Conservation (phyloP, 2,329 filamentous ascomycete genomes). For the Cercospora berteroae region DNA sequence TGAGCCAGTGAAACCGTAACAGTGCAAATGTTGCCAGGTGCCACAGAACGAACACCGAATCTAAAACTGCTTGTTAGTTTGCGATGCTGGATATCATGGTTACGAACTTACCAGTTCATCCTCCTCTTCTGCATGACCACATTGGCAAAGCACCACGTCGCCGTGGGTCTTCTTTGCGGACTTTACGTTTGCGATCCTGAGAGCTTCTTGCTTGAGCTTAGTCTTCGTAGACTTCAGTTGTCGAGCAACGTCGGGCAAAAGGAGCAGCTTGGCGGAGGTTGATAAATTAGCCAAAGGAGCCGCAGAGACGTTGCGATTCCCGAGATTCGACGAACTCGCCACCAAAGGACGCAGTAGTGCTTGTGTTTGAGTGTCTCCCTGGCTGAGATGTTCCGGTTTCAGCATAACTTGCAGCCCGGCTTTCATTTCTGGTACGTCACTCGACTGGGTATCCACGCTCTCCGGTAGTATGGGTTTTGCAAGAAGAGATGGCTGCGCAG, state of each 20-base stretch:
- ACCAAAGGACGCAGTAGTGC: not conserved
- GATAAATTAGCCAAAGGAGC: not conserved
- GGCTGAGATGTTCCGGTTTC: slow-evolving; percentile 32
- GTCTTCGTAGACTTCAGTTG: slow-evolving; percentile 11
- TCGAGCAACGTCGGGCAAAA: slow-evolving; percentile 17
- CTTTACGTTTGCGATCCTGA: slow-evolving; percentile 17
- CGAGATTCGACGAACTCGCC: not conserved
- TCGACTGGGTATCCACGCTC: slow-evolving; percentile 27
- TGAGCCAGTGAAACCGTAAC: slow-evolving; percentile 45
- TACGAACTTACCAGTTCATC: slow-evolving; percentile 42
- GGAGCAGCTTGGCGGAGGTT: slow-evolving; percentile 7
- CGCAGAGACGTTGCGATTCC: not conserved
- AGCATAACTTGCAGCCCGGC: slow-evolving; percentile 29
- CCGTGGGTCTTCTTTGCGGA: slow-evolving; percentile 13
- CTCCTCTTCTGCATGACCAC: slow-evolving; percentile 42
- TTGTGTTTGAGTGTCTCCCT: slow-evolving; percentile 37
- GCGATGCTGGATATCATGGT: not conserved
- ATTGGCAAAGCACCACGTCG: slow-evolving; percentile 42
- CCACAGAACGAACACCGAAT: slow-evolving; percentile 47
- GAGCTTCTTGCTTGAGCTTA: slow-evolving; percentile 22
- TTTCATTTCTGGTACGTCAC: slow-evolving; percentile 29
- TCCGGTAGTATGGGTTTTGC: not conserved
- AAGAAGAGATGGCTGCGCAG: not conserved
- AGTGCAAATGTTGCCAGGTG: slow-evolving; percentile 48
- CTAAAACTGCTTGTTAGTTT: slow-evolving; percentile 31